phyloP scores from a whole-genome alignment of 306 rosid species.

The Rosa persica region DNA sequence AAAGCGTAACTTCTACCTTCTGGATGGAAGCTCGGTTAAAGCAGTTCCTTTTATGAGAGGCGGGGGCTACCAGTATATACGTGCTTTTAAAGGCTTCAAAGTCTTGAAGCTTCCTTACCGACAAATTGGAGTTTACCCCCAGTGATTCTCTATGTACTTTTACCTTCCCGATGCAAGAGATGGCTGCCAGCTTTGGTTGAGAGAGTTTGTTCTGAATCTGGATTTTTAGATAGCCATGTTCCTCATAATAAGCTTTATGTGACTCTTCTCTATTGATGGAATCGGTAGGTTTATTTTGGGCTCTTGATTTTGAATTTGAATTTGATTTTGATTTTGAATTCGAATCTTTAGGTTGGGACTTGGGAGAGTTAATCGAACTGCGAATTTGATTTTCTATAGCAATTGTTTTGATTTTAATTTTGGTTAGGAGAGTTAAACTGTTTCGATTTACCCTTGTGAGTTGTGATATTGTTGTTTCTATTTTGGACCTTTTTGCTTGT shows the following conservation, averaged over 20 bases:
- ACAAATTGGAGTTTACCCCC: neutral
- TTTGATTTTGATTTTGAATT: no score
- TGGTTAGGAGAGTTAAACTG: no score
- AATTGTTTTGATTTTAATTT: no score
- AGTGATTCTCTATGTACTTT: slow-evolving; percentile 6
- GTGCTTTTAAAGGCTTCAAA: slow-evolving; percentile 1
- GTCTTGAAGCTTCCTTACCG: slow-evolving; percentile 8
- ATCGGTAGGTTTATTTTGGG: no score
- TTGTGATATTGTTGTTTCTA: no score
- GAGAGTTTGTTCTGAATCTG: neutral
- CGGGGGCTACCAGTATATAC: neutral
- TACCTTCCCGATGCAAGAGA: slow-evolving; percentile 12
- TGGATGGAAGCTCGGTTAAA: neutral
- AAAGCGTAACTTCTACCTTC: neutral
- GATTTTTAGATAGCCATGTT: neutral
- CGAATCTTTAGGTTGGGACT: no score
- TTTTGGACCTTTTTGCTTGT: no score
- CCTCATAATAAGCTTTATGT: neutral
- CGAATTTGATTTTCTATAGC: no score
- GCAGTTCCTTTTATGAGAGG: slow-evolving; percentile 9
- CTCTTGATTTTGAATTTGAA: no score
- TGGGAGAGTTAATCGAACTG: no score
- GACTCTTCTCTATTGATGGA: neutral
- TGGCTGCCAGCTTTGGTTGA: slow-evolving; percentile 10
- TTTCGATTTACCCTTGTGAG: no score